These are phyloP conservation scores for Niebla homalea DNA, from an alignment of 495 filamentous ascomycete species.

Conservation along the genomic window DNA sequence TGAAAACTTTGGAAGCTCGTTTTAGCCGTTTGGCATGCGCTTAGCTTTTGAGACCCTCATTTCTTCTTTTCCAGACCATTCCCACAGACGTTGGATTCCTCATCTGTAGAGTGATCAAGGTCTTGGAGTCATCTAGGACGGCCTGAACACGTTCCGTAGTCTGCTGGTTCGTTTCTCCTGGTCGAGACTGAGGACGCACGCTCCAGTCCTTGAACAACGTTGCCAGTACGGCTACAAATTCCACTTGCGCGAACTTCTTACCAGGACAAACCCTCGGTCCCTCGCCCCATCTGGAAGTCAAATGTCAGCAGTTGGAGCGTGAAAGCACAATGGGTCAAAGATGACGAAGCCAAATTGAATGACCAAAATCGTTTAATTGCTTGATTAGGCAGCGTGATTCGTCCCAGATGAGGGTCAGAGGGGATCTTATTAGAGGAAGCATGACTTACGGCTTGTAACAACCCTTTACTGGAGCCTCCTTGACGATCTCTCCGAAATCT, in stretches of 20 bases:
- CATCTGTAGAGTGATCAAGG: conserved; percentile 16
- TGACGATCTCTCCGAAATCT: background rate
- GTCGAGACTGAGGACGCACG: background rate
- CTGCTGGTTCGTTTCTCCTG: conserved; percentile 5
- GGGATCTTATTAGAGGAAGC: background rate
- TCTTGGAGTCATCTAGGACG: conserved; percentile 3
- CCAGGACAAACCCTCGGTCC: conserved; percentile 59
- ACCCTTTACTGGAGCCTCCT: background rate
- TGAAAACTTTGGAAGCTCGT: too few species aligned
- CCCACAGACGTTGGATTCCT: conserved; percentile 8
- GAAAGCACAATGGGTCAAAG: conserved; percentile 4
- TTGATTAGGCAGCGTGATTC: background rate
- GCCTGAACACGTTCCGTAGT: conserved; percentile 6
- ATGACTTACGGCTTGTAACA: conserved; percentile 1
- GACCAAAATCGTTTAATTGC: background rate
- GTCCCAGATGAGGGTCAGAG: background rate
- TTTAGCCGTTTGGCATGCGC: too few species aligned
- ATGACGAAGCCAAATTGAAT: conserved; percentile 9
- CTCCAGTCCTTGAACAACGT: conserved; percentile 39
- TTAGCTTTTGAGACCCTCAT: background rate
- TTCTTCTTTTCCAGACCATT: conserved; percentile 8
- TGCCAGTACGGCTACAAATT: conserved; percentile 50
- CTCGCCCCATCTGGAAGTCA: conserved; percentile 42
- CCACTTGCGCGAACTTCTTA: conserved; percentile 57
- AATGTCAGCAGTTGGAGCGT: background rate